Evolutionary conservation across 31 red algal genomes (phyloP).

Genomic region (Porphyra umbilicalis): DNA sequence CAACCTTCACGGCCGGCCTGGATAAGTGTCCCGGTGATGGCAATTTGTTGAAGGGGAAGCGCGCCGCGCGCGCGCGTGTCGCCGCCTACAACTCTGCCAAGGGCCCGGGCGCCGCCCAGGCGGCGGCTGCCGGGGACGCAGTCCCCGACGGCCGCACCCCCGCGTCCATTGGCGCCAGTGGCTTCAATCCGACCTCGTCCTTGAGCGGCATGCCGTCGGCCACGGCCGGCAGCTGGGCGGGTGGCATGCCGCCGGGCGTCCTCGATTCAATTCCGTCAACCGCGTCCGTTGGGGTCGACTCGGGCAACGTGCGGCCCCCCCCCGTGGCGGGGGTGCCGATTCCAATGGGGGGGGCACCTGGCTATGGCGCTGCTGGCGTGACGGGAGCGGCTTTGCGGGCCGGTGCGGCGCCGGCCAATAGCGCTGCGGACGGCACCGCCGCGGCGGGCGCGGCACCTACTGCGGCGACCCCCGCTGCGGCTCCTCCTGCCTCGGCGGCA

Average conservation of each 20-base stretch:
- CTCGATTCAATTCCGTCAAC: neutral
- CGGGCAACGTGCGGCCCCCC: neutral
- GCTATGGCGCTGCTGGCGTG: neutral
- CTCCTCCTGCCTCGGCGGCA: neutral
- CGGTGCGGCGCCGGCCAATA: neutral
- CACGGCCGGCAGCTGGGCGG: neutral
- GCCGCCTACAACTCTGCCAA: slow-evolving; percentile 36
- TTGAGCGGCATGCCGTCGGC: neutral
- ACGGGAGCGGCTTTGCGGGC: neutral
- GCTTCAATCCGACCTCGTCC: neutral
- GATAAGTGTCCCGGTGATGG: slow-evolving; percentile 53
- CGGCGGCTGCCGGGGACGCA: slow-evolving; percentile 10
- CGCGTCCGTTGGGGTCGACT: neutral
- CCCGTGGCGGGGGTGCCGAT: neutral
- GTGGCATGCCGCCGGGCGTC: neutral
- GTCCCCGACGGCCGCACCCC: slow-evolving; percentile 21
- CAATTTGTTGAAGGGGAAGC: slow-evolving; percentile 36
- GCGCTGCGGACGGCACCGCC: neutral
- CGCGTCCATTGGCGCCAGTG: too few species aligned
- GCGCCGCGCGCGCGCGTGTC: slow-evolving; percentile 49
- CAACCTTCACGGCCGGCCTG: slow-evolving; percentile 52
- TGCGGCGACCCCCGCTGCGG: neutral
- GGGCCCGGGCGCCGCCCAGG: slow-evolving; percentile 20
- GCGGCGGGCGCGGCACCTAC: neutral
- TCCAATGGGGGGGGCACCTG: neutral